phyloP scores from a whole-genome alignment of 148 eudicot genomes.

The Chenopodium album region DNA sequence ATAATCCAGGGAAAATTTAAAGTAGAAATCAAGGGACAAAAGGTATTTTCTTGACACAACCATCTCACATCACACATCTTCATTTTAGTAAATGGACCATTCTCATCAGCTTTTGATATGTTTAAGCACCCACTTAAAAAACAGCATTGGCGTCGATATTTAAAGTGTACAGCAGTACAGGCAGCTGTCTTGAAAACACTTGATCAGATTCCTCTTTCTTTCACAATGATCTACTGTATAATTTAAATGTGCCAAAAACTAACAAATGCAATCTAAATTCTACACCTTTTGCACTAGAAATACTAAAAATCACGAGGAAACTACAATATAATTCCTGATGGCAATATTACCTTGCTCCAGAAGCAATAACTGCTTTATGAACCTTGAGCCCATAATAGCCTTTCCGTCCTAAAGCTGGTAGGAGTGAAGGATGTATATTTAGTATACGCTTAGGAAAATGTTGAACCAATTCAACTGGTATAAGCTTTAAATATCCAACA shows the following conservation, averaged over 20 bases:
- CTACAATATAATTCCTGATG: neutral
- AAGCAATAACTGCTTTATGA: slow-evolving; percentile 87
- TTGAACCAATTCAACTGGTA: slow-evolving; percentile 70
- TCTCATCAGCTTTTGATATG: neutral
- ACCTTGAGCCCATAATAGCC: slow-evolving; percentile 92
- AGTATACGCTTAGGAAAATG: slow-evolving; percentile 72
- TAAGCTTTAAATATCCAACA: slow-evolving; percentile 56
- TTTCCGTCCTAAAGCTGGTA: slow-evolving; percentile 97
- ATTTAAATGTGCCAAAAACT: too few relatives aligned
- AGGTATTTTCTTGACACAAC: neutral
- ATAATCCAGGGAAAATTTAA: neutral
- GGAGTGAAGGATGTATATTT: slow-evolving; percentile 93
- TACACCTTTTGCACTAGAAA: neutral
- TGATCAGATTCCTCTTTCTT: neutral
- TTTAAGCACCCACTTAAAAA: neutral
- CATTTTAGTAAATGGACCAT: neutral
- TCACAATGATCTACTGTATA: too few relatives aligned
- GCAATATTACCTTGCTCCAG: slow-evolving; percentile 78
- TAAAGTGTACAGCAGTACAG: neutral
- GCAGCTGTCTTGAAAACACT: neutral
- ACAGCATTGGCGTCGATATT: neutral
- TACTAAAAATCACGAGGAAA: neutral
- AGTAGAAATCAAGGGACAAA: neutral
- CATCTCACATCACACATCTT: neutral
- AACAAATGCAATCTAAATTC: neutral